Conservation (phyloP, 2,329 filamentous ascomycete species). For the Cadophora gregata region DNA sequence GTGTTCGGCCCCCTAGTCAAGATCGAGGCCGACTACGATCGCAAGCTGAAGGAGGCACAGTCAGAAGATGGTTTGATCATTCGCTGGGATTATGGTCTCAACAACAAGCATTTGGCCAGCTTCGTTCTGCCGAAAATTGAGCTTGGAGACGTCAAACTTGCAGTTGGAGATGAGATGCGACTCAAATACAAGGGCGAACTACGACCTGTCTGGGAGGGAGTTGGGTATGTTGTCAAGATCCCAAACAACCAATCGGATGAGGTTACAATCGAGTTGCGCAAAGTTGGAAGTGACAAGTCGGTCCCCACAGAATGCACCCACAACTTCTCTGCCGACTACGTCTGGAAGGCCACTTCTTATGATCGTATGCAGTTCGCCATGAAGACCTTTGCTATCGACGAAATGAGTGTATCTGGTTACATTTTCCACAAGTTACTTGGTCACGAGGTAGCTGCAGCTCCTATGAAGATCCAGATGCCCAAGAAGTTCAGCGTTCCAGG, state of each 20-base stretch:
- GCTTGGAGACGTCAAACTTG: constrained; percentile 95
- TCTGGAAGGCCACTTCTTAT: constrained; percentile 99
- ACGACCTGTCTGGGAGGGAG: constrained; percentile 91
- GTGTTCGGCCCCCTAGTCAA: constrained; percentile 98
- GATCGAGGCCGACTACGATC: constrained; percentile 99
- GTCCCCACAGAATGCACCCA: constrained; percentile 96
- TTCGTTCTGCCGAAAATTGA: constrained; percentile 97
- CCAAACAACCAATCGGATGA: constrained; percentile 99
- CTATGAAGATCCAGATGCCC: constrained; percentile 93
- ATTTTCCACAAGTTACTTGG: constrained; percentile 97
- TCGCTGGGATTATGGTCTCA: constrained; percentile 92
- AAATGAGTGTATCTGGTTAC: constrained; percentile 98
- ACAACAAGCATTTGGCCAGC: constrained; percentile 95
- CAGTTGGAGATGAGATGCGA: constrained; percentile 98
- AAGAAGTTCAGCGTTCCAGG: constrained; percentile 97
- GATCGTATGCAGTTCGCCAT: constrained; percentile 99
- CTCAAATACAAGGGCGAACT: constrained; percentile 95
- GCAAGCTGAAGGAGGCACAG: constrained; percentile 97
- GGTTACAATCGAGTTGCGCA: constrained; percentile 91
- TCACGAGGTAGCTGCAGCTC: constrained; percentile 90
- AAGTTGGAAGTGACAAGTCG: constrained; percentile 93
- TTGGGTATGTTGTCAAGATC: constrained; percentile 99
- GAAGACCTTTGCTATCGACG: constrained; percentile 98
- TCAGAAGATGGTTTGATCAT: constrained; percentile 95
- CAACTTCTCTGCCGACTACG: constrained; percentile 98